phyloP scores from a whole-genome alignment of 2,329 filamentous ascomycete genomes.

The Fusarium nelsonii region DNA sequence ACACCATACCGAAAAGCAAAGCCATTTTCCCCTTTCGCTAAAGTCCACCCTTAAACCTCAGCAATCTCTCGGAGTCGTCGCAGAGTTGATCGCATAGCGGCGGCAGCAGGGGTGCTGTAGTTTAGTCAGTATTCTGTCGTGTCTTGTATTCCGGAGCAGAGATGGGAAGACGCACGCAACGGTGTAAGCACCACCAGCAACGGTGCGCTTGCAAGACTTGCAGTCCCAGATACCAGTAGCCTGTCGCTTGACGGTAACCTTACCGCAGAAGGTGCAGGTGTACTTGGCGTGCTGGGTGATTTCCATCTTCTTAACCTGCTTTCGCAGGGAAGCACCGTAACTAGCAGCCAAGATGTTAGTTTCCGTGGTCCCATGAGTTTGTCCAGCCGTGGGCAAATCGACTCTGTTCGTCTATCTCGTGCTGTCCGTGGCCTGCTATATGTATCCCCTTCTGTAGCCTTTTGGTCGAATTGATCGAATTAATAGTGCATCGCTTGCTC shows the following conservation, averaged over 20 bases:
- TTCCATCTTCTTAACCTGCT: conserved; percentile 99
- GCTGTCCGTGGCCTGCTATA: conserved; percentile 22
- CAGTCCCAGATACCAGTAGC: conserved; percentile 98
- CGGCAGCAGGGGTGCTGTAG: conserved; percentile 88
- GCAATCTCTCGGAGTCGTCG: conserved; percentile 97
- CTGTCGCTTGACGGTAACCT: conserved; percentile 91
- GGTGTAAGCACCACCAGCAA: conserved; percentile 82
- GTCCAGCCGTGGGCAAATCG: conserved; percentile 13
- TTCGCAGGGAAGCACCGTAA: conserved; percentile 99
- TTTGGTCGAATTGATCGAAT: conserved; percentile 3
- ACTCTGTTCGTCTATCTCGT: conserved; percentile 9
- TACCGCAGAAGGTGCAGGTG: conserved; percentile 98
- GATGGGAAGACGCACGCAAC: conserved; percentile 83
- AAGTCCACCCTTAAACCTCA: conserved; percentile 77
- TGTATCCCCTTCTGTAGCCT: not conserved
- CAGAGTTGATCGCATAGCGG: conserved; percentile 95
- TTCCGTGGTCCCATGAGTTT: conserved; percentile 18
- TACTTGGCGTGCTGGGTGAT: conserved; percentile 98
- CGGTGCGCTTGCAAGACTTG: conserved; percentile 92
- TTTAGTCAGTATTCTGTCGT: conserved; percentile 47
- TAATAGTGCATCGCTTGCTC: conserved; percentile 8
- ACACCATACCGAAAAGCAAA: conserved; percentile 63
- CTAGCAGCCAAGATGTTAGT: conserved; percentile 60
- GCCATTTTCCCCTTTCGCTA: conserved; percentile 53
- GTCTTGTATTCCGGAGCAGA: not conserved